These are phyloP conservation scores for Alnus rubra DNA, from an alignment of 306 rosid species.

Conservation along the genomic window DNA sequence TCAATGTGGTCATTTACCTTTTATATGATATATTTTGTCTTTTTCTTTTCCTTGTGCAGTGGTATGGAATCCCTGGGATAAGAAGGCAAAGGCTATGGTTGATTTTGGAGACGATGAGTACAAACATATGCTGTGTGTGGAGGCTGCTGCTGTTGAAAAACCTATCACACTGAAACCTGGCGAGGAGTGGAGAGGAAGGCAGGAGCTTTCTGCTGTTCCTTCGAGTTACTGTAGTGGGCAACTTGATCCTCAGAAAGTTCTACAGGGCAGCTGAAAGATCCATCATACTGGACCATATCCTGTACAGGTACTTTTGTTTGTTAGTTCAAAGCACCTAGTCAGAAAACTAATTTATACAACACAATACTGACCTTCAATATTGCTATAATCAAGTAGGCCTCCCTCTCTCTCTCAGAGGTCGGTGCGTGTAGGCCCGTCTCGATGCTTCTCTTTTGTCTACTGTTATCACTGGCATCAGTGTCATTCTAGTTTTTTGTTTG, in stretches of 20 bases:
- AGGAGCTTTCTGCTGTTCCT: conserved; percentile 92
- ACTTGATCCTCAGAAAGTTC: conserved; percentile 89
- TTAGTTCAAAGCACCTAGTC: neutral
- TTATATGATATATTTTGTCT: neutral
- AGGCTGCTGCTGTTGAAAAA: conserved; percentile 84
- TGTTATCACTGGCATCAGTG: no score
- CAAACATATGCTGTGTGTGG: conserved; percentile 92
- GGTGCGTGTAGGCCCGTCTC: no score
- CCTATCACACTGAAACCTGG: conserved; percentile 91
- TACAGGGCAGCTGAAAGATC: conserved; percentile 60
- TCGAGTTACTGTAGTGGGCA: conserved; percentile 98
- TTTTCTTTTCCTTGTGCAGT: conserved; percentile 47
- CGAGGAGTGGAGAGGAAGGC: conserved; percentile 97
- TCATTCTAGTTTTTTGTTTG: no score
- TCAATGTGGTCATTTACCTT: neutral
- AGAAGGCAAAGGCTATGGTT: conserved; percentile 90
- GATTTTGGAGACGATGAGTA: conserved; percentile 99
- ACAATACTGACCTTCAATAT: neutral
- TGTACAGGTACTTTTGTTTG: conserved; percentile 62
- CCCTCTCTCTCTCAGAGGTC: no score
- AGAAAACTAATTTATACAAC: conserved; percentile 3
- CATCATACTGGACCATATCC: conserved; percentile 46
- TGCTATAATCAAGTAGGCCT: neutral
- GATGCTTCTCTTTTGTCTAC: no score
- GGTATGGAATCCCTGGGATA: conserved; percentile 99